Base-by-base conservation (phyloP, 2,329 filamentous ascomycete species). In the Verticillium dahliae region DNA sequence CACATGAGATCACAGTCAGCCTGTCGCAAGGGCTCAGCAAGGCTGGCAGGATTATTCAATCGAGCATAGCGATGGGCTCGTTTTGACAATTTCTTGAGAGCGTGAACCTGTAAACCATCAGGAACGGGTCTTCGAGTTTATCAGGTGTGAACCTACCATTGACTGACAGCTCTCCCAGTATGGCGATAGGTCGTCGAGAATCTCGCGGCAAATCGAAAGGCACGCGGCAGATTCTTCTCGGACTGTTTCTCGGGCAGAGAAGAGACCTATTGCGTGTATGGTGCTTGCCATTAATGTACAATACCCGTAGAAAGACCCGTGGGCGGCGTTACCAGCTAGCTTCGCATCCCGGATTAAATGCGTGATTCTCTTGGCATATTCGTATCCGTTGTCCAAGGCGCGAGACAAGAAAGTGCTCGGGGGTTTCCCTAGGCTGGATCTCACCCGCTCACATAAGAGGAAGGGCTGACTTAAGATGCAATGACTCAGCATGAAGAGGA, bases 101-200 rank as follows among this genome's bases (percentile, higher is more conserved):
- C 57, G 9, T 41, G 57, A 13, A 15, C 33, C 57, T 58, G 38
- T 31, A 6, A 5, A 3, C n/a, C 7, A 18, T 58, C 14, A 58
- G 56, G 2, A 27, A 6, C 34, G 15, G 2, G 18, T 52, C 7
- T 52, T 50, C 15, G 13, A 10, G 14, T 15, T 15, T 39, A 37
- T 10, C 18, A 4, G n/a, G 18, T 3, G n/a, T 10, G 18, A 13
- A 45, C 56, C 2, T 13, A 58, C 57, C 57, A 58, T 58, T 38
- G 57, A 58, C 11, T 45, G 35, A n/a, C 57, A 58, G 57, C 57
- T 58, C 4, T 13, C 38, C 57, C 57, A 58, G 27, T 58, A 58
- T 14, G n/a, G 38, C 18, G 38, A 31, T 7, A 58, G 37, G 10
- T 58, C 38, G 4, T 18, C 39, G 3, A 58, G 7, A 11, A 10